Base-by-base conservation (phyloP, 2,329 filamentous ascomycete genomes). In the Seiridium cupressi region DNA sequence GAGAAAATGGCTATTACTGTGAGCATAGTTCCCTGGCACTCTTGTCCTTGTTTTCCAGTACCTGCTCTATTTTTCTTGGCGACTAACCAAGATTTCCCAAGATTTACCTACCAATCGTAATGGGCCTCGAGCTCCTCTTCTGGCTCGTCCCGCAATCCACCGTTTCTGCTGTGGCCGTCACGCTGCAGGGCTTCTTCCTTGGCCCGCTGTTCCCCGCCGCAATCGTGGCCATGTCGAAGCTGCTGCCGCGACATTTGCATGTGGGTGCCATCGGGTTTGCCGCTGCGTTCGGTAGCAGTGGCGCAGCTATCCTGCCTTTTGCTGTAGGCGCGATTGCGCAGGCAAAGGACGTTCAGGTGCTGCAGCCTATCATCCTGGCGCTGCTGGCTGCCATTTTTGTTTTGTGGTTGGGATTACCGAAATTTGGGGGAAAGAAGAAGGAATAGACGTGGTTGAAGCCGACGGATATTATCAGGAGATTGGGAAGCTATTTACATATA, bases 121-220 rank as follows among this genome's bases (percentile, higher is more conserved):
- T 92, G 69, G 85, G 70, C 0, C 79, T 91, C 4, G 84, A 92
- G 66, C 81, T 94, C 0, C 73, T 94, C 46, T 91, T 94, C 77
- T 95, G 91, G 91, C 85, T 93, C 2, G 88, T 95, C 0, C 91
- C 91, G 0, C 83, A 89, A 57, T 92, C 93, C 70, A 84, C 89
- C 68, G 88, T 91, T 5, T 91, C 89, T 0, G 88, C 89, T 0
- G 81, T 93, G 1, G 86, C 89, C 4, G 87, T 92, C 9, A 79
- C 86, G 0, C 72, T 94, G 0, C 84, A 92, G 62, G 91, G 91
- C 0, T 92, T 94, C 79, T 92, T 93, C 69, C 79, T 95, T 0
- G 91, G 91, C 0, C 91, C 91, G 0, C 73, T 94, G 18, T 94
- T 93, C 73, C 90, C 91, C 0, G 88, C 87, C 3, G 89, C 83